phyloP scores from a whole-genome alignment of 768 basidiomycete species.

The Tulasnella sp. region DNA sequence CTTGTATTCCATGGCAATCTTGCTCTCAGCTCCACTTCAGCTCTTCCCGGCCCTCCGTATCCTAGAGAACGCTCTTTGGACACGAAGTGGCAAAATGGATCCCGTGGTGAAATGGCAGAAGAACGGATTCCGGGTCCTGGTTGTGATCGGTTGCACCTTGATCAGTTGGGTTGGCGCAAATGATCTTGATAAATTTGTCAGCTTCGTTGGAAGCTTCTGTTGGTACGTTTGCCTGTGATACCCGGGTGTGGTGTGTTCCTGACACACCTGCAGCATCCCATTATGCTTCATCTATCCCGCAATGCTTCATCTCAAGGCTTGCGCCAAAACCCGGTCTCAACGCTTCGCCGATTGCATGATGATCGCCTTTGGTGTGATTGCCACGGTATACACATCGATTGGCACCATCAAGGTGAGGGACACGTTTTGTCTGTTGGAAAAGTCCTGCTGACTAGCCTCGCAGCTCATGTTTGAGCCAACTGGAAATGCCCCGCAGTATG shows the following conservation, averaged over 20 bases:
- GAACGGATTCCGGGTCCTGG: slow-evolving; percentile 59
- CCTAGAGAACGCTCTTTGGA: slow-evolving; percentile 93
- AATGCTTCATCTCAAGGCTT: slow-evolving; percentile 88
- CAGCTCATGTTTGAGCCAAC: slow-evolving; percentile 64
- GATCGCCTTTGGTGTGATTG: slow-evolving; percentile 72
- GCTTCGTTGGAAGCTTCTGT: slow-evolving; percentile 90
- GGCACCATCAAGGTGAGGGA: slow-evolving; percentile 71
- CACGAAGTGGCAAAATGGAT: slow-evolving; percentile 81
- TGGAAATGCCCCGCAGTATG: slow-evolving; percentile 48
- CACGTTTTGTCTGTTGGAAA: not conserved
- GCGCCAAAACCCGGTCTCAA: slow-evolving; percentile 68
- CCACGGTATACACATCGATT: slow-evolving; percentile 74
- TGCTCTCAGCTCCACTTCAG: slow-evolving; percentile 89
- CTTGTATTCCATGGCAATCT: slow-evolving; percentile 88
- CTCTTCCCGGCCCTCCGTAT: slow-evolving; percentile 98
- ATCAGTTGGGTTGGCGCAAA: slow-evolving; percentile 52
- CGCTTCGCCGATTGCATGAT: slow-evolving; percentile 71
- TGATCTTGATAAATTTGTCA: slow-evolving; percentile 74
- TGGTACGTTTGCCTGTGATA: slow-evolving; percentile 59
- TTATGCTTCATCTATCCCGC: slow-evolving; percentile 94
- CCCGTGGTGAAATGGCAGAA: slow-evolving; percentile 92
- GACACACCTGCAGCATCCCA: slow-evolving; percentile 64
- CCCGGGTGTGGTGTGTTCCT: not conserved
- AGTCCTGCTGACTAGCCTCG: slow-evolving; percentile 21
- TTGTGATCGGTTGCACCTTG: slow-evolving; percentile 69